These are phyloP conservation scores for Candolleomyces aberdarensis DNA, from an alignment of 768 basidiomycete species.

Conservation along the genomic window DNA sequence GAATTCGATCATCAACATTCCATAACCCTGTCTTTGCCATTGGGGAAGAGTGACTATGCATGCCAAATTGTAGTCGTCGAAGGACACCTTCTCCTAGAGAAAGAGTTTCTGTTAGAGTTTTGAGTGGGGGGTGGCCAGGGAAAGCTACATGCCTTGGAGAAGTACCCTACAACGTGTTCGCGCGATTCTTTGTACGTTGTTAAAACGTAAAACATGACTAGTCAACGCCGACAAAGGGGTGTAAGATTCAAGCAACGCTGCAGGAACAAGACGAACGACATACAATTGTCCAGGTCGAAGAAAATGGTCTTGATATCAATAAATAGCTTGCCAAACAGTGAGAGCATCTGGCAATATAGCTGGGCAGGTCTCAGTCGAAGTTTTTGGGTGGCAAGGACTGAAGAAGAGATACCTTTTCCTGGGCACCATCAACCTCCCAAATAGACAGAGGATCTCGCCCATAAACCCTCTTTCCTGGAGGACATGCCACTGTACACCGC, in stretches of 20 bases:
- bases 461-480: conserved; percentile 90
- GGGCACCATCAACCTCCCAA: conserved; percentile 93
- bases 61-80: conserved; percentile 96
- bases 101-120: neutral
- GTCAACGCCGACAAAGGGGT: neutral
- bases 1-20: conserved; percentile 97
- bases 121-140: neutral
- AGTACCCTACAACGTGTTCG: conserved; percentile 78
- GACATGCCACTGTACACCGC: conserved; percentile 56
- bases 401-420: conserved; percentile 61
- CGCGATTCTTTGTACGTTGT: conserved; percentile 78
- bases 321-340: conserved; percentile 96
- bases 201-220: conserved; percentile 89
- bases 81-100: conserved; percentile 85
- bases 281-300: conserved; percentile 87
- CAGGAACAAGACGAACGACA: conserved; percentile 18
- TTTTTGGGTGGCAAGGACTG: neutral
- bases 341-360: conserved; percentile 96
- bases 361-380: conserved; percentile 25
- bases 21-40: conserved; percentile 85
- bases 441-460: conserved; percentile 85
- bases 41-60: conserved; percentile 96
- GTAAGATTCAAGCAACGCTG: neutral
- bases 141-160: conserved; percentile 49
- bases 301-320: conserved; percentile 97